Conservation (phyloP, 306 rosid species). For the Glycine soja region DNA sequence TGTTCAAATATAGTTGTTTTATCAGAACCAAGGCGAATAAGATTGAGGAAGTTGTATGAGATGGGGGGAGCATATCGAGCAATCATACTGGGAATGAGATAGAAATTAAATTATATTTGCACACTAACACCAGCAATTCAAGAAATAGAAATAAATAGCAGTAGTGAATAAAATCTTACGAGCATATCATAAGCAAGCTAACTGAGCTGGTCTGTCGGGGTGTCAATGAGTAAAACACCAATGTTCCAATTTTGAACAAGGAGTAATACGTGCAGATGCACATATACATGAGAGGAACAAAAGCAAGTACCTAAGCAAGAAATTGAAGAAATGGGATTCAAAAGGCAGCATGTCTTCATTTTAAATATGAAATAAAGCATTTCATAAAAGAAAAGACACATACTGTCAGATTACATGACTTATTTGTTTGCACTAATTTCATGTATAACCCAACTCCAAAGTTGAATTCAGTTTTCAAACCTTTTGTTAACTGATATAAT, state of each 20-base stretch:
- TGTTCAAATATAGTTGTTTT: constrained; percentile 79
- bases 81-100: constrained; percentile 70
- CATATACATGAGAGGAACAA: constrained; percentile 96
- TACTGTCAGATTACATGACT: constrained; percentile 22
- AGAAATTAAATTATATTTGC: constrained; percentile 37
- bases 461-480: constrained; percentile 16
- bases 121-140: constrained; percentile 27
- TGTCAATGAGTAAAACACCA: constrained; percentile 91
- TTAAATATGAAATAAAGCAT: too few relatives aligned
- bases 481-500: constrained; percentile 1
- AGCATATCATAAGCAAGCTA: constrained; percentile 97
- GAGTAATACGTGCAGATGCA: constrained; percentile 98
- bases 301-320: constrained; percentile 79
- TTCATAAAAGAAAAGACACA: constrained; percentile 33
- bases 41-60: constrained; percentile 95
- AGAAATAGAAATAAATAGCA: constrained; percentile 31
- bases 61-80: constrained; percentile 99
- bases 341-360: not conserved
- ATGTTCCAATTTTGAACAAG: constrained; percentile 88
- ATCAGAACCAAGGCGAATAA: constrained; percentile 68
- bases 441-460: constrained; percentile 43
- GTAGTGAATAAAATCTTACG: constrained; percentile 67
- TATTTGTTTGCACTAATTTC: constrained; percentile 29
- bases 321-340: constrained; percentile 50
- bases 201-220: constrained; percentile 96